These are phyloP conservation scores for Zalaria obscura DNA, from an alignment of 2,329 filamentous ascomycete species.

Conservation along the genomic window DNA sequence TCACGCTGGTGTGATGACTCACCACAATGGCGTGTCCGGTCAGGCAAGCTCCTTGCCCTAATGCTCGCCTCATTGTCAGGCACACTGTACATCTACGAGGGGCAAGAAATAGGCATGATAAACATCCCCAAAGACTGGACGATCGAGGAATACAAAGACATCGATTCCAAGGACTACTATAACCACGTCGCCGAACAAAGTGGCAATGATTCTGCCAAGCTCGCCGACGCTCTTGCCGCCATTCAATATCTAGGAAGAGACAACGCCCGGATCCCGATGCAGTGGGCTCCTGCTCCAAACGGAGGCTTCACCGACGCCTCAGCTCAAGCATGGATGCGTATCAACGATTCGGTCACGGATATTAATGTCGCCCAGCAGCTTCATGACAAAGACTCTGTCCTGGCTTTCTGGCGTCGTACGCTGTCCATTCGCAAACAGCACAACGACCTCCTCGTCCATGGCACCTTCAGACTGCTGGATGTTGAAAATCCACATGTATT, in stretches of 20 bases:
- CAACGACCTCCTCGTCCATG: conserved; percentile 31
- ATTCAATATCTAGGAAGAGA: conserved; percentile 49
- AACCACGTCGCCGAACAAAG: conserved; percentile 21
- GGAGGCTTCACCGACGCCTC: conserved; percentile 48
- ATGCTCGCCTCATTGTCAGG: conserved; percentile 45
- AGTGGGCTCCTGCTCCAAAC: conserved; percentile 48
- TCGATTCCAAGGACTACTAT: conserved; percentile 36
- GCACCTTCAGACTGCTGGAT: neutral
- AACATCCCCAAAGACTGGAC: conserved; percentile 48
- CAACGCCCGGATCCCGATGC: conserved; percentile 58
- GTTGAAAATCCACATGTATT: conserved; percentile 1
- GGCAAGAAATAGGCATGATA: conserved; percentile 54
- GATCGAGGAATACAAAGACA: conserved; percentile 54
- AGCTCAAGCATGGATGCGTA: conserved; percentile 54
- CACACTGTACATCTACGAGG: conserved; percentile 55
- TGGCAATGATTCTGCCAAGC: conserved; percentile 17
- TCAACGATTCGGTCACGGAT: conserved; percentile 46
- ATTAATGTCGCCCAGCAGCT: conserved; percentile 48
- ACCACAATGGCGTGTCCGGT: conserved; percentile 33
- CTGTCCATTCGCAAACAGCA: conserved; percentile 42
- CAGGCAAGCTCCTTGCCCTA: conserved; percentile 46
- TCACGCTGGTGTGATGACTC: conserved; percentile 36
- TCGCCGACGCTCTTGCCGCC: conserved; percentile 34
- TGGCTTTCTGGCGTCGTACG: conserved; percentile 47
- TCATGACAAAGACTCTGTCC: conserved; percentile 35